These are phyloP conservation scores for Eucalyptus victrix DNA, from an alignment of 345 rosid genomes.

Conservation along the genomic window DNA sequence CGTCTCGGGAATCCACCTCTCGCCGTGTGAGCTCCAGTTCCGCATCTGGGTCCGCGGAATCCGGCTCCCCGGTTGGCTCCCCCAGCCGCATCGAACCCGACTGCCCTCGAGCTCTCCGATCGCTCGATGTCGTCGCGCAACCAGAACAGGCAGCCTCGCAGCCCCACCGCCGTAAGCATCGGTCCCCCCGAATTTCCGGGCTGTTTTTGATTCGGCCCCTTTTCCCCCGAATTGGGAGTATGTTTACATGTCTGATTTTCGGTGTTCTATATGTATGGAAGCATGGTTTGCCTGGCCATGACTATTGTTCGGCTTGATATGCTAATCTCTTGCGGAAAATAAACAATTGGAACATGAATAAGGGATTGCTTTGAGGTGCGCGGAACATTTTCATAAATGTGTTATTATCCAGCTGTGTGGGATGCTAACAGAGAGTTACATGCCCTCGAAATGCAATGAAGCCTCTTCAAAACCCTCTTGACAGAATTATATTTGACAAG, in stretches of 20 bases:
- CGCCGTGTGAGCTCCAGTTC: neutral
- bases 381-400: neutral
- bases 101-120: neutral
- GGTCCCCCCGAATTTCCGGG: neutral
- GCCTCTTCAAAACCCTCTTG: neutral
- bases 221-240: neutral
- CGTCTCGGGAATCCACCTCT: neutral
- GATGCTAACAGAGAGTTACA: neutral
- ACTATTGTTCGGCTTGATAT: neutral
- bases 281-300: neutral
- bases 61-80: neutral
- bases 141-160: constrained; percentile 79
- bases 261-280: neutral
- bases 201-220: neutral
- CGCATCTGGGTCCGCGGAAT: neutral
- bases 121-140: constrained; percentile 50
- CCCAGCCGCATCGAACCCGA: neutral
- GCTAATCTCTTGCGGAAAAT: neutral
- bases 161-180: constrained; percentile 39
- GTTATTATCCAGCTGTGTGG: neutral
- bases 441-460: neutral
- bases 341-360: neutral
- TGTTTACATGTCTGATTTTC: neutral
- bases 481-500: neutral
- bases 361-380: neutral